Percentiles rank a stretch among this genome's conserved stretches.
Evolutionary conservation across 768 basidiomycete genomes (phyloP).

Genomic region (Lactarius tabidus): DNA sequence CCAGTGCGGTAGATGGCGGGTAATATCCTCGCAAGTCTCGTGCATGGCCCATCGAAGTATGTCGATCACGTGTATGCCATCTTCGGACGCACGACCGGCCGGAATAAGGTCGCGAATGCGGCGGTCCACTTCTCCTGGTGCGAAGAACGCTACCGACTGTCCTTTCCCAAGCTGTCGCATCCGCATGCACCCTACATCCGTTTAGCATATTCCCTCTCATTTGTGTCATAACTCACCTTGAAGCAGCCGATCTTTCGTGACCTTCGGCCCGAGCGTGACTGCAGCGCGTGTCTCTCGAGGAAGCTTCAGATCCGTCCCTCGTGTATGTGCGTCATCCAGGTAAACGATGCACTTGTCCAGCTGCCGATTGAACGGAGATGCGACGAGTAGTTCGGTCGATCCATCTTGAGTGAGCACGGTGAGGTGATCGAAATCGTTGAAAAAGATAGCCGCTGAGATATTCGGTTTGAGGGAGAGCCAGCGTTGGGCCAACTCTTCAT

Average conservation of each 20-base stretch:
- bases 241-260: slow-evolving; percentile 47
- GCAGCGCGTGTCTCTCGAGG: slow-evolving; percentile 40
- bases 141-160: slow-evolving; percentile 10
- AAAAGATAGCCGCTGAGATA: slow-evolving; percentile 42
- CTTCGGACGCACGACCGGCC: background rate
- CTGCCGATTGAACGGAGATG: slow-evolving; percentile 37
- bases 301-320: slow-evolving; percentile 51
- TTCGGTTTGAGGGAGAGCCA: slow-evolving; percentile 37
- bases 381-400: slow-evolving; percentile 33
- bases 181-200: slow-evolving; percentile 9
- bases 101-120: slow-evolving; percentile 2
- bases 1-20: slow-evolving; percentile 9
- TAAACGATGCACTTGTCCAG: slow-evolving; percentile 42
- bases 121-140: slow-evolving; percentile 10
- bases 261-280: slow-evolving; percentile 46
- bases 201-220: background rate
- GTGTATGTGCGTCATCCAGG: slow-evolving; percentile 49
- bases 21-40: slow-evolving; percentile 14
- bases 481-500: slow-evolving; percentile 35
- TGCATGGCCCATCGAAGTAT: slow-evolving; percentile 12
- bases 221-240: slow-evolving; percentile 38
- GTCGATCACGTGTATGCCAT: background rate
- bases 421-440: slow-evolving; percentile 33
- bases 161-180: slow-evolving; percentile 12
- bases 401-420: slow-evolving; percentile 37